Evolutionary conservation across 1,139 yeast genomes (phyloP).

Genomic region (Wickerhamiella infanticola): DNA sequence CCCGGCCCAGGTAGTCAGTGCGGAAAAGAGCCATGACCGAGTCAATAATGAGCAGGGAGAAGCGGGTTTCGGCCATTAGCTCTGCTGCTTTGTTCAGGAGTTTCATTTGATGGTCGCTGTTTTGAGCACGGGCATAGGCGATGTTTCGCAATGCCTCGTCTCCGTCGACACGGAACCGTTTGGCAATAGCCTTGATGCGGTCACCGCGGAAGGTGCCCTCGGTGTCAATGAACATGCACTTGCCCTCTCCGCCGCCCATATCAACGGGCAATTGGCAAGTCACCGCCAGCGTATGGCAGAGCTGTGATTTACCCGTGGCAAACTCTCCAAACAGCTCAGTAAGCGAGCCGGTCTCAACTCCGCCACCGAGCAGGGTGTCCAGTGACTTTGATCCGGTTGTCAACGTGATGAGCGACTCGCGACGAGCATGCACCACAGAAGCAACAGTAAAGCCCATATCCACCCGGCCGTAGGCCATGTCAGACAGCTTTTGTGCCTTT

Average conservation of each 20-base stretch:
- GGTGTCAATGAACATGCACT: constrained; percentile 89
- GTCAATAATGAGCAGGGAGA: constrained; percentile 68
- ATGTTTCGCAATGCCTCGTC: constrained; percentile 91
- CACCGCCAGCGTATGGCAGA: constrained; percentile 92
- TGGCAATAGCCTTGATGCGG: constrained; percentile 77
- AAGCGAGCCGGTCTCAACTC: constrained; percentile 92
- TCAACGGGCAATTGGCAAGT: constrained; percentile 94
- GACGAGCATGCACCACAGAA: constrained; percentile 77
- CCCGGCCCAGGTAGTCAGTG: constrained; percentile 92
- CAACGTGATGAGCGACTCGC: constrained; percentile 79
- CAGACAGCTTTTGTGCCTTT: constrained; percentile 73
- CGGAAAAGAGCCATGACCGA: constrained; percentile 93
- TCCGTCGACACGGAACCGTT: constrained; percentile 84
- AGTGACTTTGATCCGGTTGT: constrained; percentile 93
- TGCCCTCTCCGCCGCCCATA: constrained; percentile 99
- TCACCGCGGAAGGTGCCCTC: constrained; percentile 95
- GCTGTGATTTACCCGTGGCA: constrained; percentile 93
- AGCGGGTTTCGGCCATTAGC: constrained; percentile 89
- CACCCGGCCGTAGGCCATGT: constrained; percentile 73
- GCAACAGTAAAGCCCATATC: constrained; percentile 98
- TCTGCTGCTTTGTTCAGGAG: constrained; percentile 80
- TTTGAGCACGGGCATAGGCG: constrained; percentile 93
- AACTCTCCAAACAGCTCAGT: constrained; percentile 96
- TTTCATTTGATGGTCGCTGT: constrained; percentile 90
- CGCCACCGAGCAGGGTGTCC: constrained; percentile 91